A percentile compares a stretch with the other conserved stretches of the same genome.
Evolutionary conservation across 2,329 filamentous ascomycete species (phyloP).

Genomic region (Aspergillus sp.): DNA sequence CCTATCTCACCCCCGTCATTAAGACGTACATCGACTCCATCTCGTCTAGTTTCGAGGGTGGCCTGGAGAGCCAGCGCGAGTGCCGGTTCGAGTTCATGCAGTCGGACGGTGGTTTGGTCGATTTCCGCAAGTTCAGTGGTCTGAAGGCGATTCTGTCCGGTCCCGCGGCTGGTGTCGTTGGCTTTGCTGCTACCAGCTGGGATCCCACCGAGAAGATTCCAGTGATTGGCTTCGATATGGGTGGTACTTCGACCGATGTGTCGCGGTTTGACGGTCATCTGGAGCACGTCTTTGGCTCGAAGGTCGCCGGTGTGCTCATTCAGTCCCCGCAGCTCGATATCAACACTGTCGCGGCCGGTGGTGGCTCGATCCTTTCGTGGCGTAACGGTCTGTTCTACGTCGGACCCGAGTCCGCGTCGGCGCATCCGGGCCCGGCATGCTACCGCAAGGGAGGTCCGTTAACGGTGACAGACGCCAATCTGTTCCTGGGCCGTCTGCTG

Average conservation of each 20-base stretch:
- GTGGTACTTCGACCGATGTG: conserved; percentile 85
- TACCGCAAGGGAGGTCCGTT: conserved; percentile 89
- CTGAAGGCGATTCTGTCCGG: conserved; percentile 85
- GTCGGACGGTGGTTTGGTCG: conserved; percentile 70
- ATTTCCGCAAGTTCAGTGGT: conserved; percentile 68
- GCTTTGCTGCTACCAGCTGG: conserved; percentile 88
- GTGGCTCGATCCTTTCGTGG: conserved; percentile 70
- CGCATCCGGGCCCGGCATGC: conserved; percentile 87
- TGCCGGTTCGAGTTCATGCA: conserved; percentile 97
- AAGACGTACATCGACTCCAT: conserved; percentile 65
- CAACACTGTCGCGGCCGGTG: conserved; percentile 90
- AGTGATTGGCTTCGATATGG: conserved; percentile 96
- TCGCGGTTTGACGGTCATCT: conserved; percentile 84
- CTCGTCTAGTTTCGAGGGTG: conserved; percentile 68
- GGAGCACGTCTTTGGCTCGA: conserved; percentile 92
- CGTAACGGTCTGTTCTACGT: conserved; percentile 89
- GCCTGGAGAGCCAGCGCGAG: conserved; percentile 70
- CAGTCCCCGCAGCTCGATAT: conserved; percentile 91
- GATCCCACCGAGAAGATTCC: conserved; percentile 78
- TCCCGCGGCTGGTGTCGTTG: conserved; percentile 90
- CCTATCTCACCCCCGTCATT: conserved; percentile 76
- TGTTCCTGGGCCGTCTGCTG: conserved; percentile 80
- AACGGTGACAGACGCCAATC: conserved; percentile 88
- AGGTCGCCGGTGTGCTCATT: conserved; percentile 89
- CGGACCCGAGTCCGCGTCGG: conserved; percentile 85